These are phyloP conservation scores for Xylaria sp. DNA, from an alignment of 2,329 filamentous ascomycete species.

Conservation along the genomic window DNA sequence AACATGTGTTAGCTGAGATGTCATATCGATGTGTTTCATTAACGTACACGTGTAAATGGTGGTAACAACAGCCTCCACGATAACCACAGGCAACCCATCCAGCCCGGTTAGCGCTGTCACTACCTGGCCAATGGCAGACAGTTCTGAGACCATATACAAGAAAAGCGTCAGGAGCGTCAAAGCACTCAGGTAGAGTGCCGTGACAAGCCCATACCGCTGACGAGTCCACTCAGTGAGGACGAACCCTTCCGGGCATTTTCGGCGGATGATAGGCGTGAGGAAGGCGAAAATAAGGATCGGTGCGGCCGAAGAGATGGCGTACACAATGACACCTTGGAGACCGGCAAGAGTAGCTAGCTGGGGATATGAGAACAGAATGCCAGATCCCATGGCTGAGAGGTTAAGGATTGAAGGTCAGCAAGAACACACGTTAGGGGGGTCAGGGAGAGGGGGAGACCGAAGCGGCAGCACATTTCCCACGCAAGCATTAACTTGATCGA, in stretches of 20 bases:
- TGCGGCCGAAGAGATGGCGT: conserved; percentile 76
- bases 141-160: conserved; percentile 86
- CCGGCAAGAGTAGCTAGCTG: conserved; percentile 82
- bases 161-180: conserved; percentile 85
- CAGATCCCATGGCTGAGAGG: conserved; percentile 79
- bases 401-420: conserved; percentile 59
- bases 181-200: conserved; percentile 79
- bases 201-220: conserved; percentile 76
- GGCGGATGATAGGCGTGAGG: conserved; percentile 80
- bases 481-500: conserved; percentile 99
- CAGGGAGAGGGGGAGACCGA: conserved; percentile 56
- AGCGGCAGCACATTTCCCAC: conserved; percentile 98
- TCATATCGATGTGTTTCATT: neutral
- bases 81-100: conserved; percentile 77
- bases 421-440: conserved; percentile 35
- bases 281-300: conserved; percentile 80
- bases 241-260: conserved; percentile 84
- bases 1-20: conserved; percentile 31
- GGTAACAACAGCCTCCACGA: conserved; percentile 81
- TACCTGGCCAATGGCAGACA: conserved; percentile 84
- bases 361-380: conserved; percentile 85
- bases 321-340: conserved; percentile 81
- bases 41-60: conserved; percentile 82
- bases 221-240: conserved; percentile 87
- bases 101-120: conserved; percentile 79